Evolutionary conservation across 1,284 basidiomycete genomes (phyloP), one percentile per base, ranked within the genome.

Genomic region (Erythrobasidium hasegawianum): DNA sequence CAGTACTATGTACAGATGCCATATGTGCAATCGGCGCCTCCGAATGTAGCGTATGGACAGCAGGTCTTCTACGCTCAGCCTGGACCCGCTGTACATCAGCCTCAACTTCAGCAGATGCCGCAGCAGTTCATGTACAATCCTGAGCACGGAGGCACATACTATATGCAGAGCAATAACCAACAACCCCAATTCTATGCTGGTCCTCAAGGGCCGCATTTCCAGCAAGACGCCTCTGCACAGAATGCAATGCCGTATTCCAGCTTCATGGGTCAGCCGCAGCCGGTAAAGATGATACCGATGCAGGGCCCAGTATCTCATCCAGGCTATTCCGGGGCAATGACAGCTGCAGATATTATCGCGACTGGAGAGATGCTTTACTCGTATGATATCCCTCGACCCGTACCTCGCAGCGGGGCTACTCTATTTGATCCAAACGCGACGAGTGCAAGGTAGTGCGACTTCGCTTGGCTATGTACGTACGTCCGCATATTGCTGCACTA

Each of bases 351-450:
- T 8, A 57, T 65, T 40, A 52, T 65, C 24, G 62, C 55, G 8
- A 65, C 45, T 33, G 62, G 62, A 20, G 62, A 65, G 24, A 65
- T 65, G 62, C 56, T 65, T 27, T 65, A 65, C 52, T 57, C 55
- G 14, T 58, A 65, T 27, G 62, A 65, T 26, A 26, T 65, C 14
- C 62, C 62, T 2, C 41, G 62, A 10, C 62, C 62, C 9, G 62
- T 65, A 0, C 62, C 62, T 14, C 43, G 62, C 0, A 65, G 62
- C 29, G 62, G 62, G 2, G 62, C 62, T 2, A 58, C 62, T 11
- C 33, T 65, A 5, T 65, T 65, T 33, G 62, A 65, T 27, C 62
- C 62, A 4, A 65, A 65, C 52, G 54, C 62, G 24, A 41, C 49
- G 26, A 54, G 22, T 13, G 52, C n/a, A 47, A 27, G 50, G 26